Conservation (phyloP, 345 rosid species). For the Arabidopsis arenosa region DNA sequence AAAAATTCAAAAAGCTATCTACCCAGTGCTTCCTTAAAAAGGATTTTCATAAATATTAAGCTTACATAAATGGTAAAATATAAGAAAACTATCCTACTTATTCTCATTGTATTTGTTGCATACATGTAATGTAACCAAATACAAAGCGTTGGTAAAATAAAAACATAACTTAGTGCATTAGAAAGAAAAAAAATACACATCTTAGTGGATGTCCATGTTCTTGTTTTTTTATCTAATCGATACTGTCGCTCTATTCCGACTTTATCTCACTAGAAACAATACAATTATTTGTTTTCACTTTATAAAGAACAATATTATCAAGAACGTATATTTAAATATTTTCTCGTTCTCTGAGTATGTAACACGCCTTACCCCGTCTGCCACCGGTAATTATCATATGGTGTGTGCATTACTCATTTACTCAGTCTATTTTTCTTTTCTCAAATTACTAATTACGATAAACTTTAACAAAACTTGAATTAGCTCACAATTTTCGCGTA, state of each 20-base stretch:
- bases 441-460: not conserved
- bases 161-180: not conserved
- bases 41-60: not conserved
- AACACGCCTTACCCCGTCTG: constrained; percentile 20
- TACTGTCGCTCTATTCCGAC: constrained; percentile 2
- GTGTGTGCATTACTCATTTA: constrained; percentile 3
- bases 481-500: not conserved
- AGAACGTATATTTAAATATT: not conserved
- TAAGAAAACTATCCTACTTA: not conserved
- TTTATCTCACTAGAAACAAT: constrained; percentile 39
- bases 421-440: not conserved
- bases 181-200: not conserved
- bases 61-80: not conserved
- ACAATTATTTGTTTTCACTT: constrained; percentile 1
- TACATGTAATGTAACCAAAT: not conserved
- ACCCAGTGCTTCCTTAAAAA: not conserved
- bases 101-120: not conserved
- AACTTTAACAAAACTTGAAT: not conserved
- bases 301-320: constrained; percentile 1
- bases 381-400: constrained; percentile 8
- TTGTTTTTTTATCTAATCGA: constrained; percentile 12
- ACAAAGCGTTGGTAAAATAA: not conserved
- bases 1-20: too few species aligned
- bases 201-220: constrained; percentile 42
- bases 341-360: constrained; percentile 23